A percentile compares a stretch with the other conserved stretches of the same genome.
Conservation (phyloP, 2,329 filamentous ascomycete species). For the Aspergillus arachidicola region DNA sequence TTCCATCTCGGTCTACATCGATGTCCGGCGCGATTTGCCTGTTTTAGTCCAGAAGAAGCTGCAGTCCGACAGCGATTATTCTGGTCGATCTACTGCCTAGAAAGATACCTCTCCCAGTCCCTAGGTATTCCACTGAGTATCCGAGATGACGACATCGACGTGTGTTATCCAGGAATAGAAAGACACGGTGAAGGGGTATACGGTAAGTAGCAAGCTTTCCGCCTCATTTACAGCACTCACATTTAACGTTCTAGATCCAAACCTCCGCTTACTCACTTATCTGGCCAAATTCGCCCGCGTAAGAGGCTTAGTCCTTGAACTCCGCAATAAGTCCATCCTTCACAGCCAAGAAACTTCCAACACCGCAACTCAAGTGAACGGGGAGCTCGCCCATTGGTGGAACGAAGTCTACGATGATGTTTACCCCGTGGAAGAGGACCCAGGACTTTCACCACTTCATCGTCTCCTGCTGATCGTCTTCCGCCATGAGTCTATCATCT, state of each 20-base stretch:
- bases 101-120: conserved; percentile 59
- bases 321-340: conserved; percentile 56
- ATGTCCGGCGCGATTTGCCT: conserved; percentile 56
- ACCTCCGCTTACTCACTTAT: conserved; percentile 42
- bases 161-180: conserved; percentile 57
- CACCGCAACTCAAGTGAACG: conserved; percentile 50
- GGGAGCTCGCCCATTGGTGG: conserved; percentile 55
- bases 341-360: conserved; percentile 48
- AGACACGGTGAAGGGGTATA: conserved; percentile 35
- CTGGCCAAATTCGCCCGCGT: conserved; percentile 54
- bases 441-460: conserved; percentile 36
- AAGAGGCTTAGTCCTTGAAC: conserved; percentile 54
- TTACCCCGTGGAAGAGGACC: conserved; percentile 38
- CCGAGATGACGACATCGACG: conserved; percentile 60
- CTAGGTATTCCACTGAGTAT: conserved; percentile 59
- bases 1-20: conserved; percentile 63
- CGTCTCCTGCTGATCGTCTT: conserved; percentile 47
- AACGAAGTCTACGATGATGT: conserved; percentile 56
- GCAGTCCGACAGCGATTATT: conserved; percentile 57
- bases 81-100: conserved; percentile 60
- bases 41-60: conserved; percentile 52
- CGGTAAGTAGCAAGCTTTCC: background rate
- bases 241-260: conserved; percentile 15
- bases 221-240: background rate
- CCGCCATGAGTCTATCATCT: conserved; percentile 55